Evolutionary conservation across 2,329 filamentous ascomycete genomes (phyloP).

Genomic region (Epicoccum nigrum): DNA sequence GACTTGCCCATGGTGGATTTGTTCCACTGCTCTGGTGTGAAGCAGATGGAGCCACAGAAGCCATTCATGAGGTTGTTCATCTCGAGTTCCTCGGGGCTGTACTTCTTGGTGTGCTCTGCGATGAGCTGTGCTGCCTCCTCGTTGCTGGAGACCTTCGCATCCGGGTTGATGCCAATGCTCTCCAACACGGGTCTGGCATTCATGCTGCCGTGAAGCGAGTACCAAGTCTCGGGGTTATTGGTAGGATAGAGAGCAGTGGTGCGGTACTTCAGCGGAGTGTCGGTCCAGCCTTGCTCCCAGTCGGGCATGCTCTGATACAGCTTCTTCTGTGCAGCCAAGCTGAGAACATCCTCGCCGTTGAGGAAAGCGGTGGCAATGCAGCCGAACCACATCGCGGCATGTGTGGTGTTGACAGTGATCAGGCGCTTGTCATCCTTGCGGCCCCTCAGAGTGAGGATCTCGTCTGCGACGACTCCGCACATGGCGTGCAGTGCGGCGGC

Average conservation of each 20-base stretch:
- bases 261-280: conserved; percentile 49
- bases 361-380: conserved; percentile 49
- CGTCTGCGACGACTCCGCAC: conserved; percentile 52
- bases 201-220: conserved; percentile 59
- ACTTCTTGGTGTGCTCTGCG: conserved; percentile 27
- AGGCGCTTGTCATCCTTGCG: conserved; percentile 21
- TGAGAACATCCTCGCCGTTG: conserved; percentile 37
- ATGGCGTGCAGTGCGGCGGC: conserved; percentile 53
- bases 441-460: conserved; percentile 44
- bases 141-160: conserved; percentile 12
- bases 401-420: conserved; percentile 56
- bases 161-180: conserved; percentile 54
- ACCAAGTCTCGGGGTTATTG: conserved; percentile 53
- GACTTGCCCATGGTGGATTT: conserved; percentile 53
- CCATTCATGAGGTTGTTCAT: conserved; percentile 25
- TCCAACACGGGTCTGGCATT: conserved; percentile 52
- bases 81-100: conserved; percentile 41
- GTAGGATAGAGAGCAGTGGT: conserved; percentile 52
- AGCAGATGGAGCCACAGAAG: conserved; percentile 51
- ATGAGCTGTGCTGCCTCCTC: conserved; percentile 33
- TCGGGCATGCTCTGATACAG: conserved; percentile 43
- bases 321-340: conserved; percentile 37
- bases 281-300: conserved; percentile 49
- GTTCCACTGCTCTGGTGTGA: conserved; percentile 54
- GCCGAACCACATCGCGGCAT: conserved; percentile 55